Percentiles rank a stretch among this genome's conserved stretches.
These are phyloP conservation scores for Hyphodiscus sp. DNA, from an alignment of 2,329 filamentous ascomycete genomes.

Conservation along the genomic window DNA sequence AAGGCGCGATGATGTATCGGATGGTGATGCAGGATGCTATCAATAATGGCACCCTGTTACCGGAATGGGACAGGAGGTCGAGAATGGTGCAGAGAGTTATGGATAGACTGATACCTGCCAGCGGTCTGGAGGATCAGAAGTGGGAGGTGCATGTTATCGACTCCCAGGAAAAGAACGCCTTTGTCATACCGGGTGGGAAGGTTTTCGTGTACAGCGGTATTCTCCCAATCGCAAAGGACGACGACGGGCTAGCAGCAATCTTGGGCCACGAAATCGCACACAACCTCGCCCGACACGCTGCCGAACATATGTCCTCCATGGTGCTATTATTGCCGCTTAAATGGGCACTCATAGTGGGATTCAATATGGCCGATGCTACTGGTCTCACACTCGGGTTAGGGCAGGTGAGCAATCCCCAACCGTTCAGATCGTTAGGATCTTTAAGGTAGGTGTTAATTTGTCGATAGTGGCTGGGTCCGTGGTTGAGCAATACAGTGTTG, in stretches of 20 bases:
- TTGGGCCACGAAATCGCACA: conserved; percentile 77
- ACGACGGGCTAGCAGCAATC: conserved; percentile 67
- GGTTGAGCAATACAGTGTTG: conserved; percentile 30
- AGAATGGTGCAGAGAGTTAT: conserved; percentile 57
- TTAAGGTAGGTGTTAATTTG: too few relatives aligned
- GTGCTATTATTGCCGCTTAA: conserved; percentile 33
- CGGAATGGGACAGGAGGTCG: conserved; percentile 50
- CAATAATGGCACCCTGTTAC: conserved; percentile 41
- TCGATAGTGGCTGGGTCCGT: conserved; percentile 13
- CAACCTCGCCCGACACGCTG: conserved; percentile 61
- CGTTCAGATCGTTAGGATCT: too few relatives aligned
- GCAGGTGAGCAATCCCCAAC: neutral
- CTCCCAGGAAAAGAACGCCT: conserved; percentile 61
- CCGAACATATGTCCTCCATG: conserved; percentile 49
- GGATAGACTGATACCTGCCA: conserved; percentile 58
- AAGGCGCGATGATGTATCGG: conserved; percentile 48
- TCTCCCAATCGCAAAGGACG: conserved; percentile 56
- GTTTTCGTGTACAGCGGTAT: conserved; percentile 76
- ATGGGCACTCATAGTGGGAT: conserved; percentile 28
- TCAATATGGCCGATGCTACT: conserved; percentile 23
- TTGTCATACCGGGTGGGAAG: conserved; percentile 72
- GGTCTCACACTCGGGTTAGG: conserved; percentile 22
- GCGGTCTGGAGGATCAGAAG: conserved; percentile 47
- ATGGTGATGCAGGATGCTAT: conserved; percentile 49
- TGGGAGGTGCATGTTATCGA: conserved; percentile 75